Percentiles rank a stretch among this genome's conserved stretches.
phyloP scores from a whole-genome alignment of 768 basidiomycete species.

The Tulasnella calospora region DNA sequence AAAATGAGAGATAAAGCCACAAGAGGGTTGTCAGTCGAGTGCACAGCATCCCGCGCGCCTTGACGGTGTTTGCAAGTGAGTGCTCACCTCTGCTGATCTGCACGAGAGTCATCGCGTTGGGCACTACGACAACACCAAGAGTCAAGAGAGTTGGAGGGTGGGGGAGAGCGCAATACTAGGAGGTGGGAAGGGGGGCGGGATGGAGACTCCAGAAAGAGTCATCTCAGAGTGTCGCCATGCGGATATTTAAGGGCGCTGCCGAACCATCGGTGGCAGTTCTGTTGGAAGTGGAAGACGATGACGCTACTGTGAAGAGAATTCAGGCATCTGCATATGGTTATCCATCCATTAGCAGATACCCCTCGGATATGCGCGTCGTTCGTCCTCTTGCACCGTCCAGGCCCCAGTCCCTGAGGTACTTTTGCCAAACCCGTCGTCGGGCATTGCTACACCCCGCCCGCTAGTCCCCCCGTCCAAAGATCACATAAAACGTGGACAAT shows the following conservation, averaged over 20 bases:
- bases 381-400: neutral
- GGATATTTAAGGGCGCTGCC: neutral
- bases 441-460: neutral
- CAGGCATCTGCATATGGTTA: neutral
- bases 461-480: too few relatives aligned
- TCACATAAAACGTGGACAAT: neutral
- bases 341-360: neutral
- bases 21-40: neutral
- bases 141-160: neutral
- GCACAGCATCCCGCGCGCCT: neutral
- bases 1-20: neutral
- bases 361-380: neutral
- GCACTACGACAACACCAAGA: neutral
- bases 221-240: neutral
- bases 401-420: neutral
- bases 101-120: neutral
- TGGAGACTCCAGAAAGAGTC: neutral
- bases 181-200: neutral
- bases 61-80: neutral
- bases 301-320: neutral
- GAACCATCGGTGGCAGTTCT: neutral
- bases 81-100: slow-evolving; percentile 2
- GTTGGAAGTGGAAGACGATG: neutral
- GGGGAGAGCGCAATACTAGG: neutral
- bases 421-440: neutral